A percentile compares a stretch with the other conserved stretches of the same genome.
phyloP scores from a whole-genome alignment of 257 asterid genomes.

The Linaria vulgaris region DNA sequence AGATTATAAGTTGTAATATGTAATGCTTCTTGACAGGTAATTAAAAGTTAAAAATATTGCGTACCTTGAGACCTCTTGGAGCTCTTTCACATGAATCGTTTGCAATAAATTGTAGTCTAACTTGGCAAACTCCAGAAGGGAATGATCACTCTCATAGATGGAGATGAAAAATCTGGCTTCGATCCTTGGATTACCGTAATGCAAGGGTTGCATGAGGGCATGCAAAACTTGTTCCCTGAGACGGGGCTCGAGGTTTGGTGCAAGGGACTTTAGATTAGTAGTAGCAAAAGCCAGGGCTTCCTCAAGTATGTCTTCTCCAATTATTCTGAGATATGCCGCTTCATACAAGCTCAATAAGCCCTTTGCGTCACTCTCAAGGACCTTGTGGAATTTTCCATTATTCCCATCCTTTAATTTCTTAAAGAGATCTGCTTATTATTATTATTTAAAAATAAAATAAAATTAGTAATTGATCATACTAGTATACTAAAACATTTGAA shows the following conservation, averaged over 20 bases:
- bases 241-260: slow-evolving; percentile 7
- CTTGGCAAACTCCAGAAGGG: slow-evolving; percentile 25
- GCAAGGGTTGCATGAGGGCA: slow-evolving; percentile 22
- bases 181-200: slow-evolving; percentile 14
- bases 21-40: too few relatives aligned
- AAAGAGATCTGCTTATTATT: slow-evolving; percentile 17
- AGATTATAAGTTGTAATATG: too few relatives aligned
- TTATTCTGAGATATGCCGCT: neutral
- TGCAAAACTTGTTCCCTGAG: slow-evolving; percentile 17
- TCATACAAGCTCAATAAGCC: neutral
- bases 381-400: slow-evolving; percentile 4
- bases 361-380: slow-evolving; percentile 4
- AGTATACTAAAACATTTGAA: too few relatives aligned
- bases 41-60: too few relatives aligned
- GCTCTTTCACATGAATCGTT: slow-evolving; percentile 22
- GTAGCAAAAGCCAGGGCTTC: slow-evolving; percentile 26
- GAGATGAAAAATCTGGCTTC: slow-evolving; percentile 20
- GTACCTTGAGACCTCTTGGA: slow-evolving; percentile 21
- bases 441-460: too few relatives aligned
- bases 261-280: slow-evolving; percentile 4
- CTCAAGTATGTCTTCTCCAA: slow-evolving; percentile 14
- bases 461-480: too few relatives aligned
- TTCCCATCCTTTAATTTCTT: slow-evolving; percentile 12
- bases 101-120: slow-evolving; percentile 22
- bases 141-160: slow-evolving; percentile 20